Evolutionary conservation across 2,329 filamentous ascomycete genomes (phyloP).

Genomic region (Shiraia bambusicola): DNA sequence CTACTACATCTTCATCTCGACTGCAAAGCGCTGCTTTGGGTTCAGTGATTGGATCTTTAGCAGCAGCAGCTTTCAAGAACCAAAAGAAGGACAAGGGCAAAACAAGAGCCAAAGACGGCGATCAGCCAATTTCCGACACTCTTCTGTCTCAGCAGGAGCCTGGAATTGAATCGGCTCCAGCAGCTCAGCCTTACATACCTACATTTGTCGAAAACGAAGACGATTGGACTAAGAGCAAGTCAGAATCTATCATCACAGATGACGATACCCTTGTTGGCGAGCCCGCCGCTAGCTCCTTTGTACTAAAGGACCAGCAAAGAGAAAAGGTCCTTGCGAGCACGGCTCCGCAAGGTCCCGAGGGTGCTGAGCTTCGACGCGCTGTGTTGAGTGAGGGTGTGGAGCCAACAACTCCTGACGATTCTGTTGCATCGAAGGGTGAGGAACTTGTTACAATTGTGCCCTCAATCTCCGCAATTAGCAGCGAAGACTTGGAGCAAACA

Average conservation of each 20-base stretch:
- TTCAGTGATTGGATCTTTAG: slow-evolving; percentile 28
- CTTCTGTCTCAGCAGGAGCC: slow-evolving; percentile 12
- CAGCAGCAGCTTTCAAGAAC: slow-evolving; percentile 15
- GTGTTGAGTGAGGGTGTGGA: slow-evolving; percentile 6
- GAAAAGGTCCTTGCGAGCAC: slow-evolving; percentile 36
- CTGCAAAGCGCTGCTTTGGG: slow-evolving; percentile 35
- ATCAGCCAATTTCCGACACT: slow-evolving; percentile 11
- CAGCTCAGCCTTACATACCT: slow-evolving; percentile 17
- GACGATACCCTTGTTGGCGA: slow-evolving; percentile 39
- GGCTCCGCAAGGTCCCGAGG: slow-evolving; percentile 12
- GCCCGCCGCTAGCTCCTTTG: slow-evolving; percentile 11
- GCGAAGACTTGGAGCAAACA: slow-evolving; percentile 2
- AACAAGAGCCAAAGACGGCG: slow-evolving; percentile 30
- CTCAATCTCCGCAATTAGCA: neutral
- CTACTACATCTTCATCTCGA: slow-evolving; percentile 22
- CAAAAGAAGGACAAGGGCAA: slow-evolving; percentile 41
- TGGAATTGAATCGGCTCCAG: too few relatives aligned
- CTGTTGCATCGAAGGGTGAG: slow-evolving; percentile 9
- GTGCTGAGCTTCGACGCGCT: slow-evolving; percentile 17
- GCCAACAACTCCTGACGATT: slow-evolving; percentile 10
- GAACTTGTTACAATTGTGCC: neutral
- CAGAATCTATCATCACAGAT: slow-evolving; percentile 29
- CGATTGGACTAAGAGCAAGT: slow-evolving; percentile 30
- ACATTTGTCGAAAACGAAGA: slow-evolving; percentile 36
- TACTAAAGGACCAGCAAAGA: slow-evolving; percentile 21